Evolutionary conservation across 1,284 basidiomycete species (phyloP).

Genomic region (Trichosporon sp.): DNA sequence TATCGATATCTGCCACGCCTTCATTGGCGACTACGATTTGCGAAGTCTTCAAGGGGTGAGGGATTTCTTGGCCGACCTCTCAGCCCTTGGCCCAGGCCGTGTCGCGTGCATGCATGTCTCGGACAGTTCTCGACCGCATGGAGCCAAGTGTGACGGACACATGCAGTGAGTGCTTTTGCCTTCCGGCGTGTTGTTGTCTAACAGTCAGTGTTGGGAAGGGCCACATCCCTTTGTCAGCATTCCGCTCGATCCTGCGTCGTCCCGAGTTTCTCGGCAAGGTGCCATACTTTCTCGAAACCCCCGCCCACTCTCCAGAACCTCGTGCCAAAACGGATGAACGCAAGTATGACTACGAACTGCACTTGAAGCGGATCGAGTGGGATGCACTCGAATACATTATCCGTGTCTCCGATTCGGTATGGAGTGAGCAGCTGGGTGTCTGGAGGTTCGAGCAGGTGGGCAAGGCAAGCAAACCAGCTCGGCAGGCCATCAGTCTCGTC

Average conservation of each 20-base stretch:
- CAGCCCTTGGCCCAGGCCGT: not conserved
- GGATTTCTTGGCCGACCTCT: not conserved
- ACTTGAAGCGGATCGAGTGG: constrained; percentile 23
- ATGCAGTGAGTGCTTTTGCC: constrained; percentile 16
- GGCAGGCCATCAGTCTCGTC: no score
- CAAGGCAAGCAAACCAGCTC: no score
- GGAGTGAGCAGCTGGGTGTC: not conserved
- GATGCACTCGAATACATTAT: constrained; percentile 23
- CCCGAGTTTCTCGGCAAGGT: constrained; percentile 22
- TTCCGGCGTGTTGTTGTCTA: not conserved
- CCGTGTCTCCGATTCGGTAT: constrained; percentile 14
- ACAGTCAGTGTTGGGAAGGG: constrained; percentile 26
- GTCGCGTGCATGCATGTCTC: constrained; percentile 29
- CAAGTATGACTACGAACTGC: not conserved
- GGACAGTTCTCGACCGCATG: constrained; percentile 23
- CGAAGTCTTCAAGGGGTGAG: not conserved
- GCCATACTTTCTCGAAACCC: constrained; percentile 31
- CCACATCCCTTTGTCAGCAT: constrained; percentile 22
- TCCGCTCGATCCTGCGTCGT: constrained; percentile 23
- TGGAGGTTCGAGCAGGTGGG: not conserved
- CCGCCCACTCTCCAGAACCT: constrained; percentile 2
- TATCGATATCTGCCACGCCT: constrained; percentile 32
- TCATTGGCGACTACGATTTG: constrained; percentile 29
- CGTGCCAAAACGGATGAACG: not conserved
- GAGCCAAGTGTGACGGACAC: constrained; percentile 25